A percentile compares a stretch with the other conserved stretches of the same genome.
Evolutionary conservation across 1,139 yeast genomes (phyloP).

Genomic region (Nakaseomyces glabratus): DNA sequence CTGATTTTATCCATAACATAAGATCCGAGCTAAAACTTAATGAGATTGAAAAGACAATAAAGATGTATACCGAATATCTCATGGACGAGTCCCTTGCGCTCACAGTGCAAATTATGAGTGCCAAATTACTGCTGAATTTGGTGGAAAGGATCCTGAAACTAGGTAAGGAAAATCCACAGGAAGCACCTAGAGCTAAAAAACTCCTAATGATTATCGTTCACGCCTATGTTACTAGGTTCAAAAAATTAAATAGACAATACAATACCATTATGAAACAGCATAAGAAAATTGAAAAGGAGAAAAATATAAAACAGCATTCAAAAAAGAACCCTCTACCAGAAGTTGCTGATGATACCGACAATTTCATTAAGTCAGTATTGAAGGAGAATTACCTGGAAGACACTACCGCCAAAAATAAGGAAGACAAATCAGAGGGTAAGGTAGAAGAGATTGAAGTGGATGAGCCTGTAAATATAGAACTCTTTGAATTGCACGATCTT

Average conservation of each 20-base stretch:
- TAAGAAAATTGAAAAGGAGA: slow-evolving; percentile 40
- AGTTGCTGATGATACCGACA: slow-evolving; percentile 23
- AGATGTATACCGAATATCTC: slow-evolving; percentile 69
- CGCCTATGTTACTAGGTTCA: slow-evolving; percentile 78
- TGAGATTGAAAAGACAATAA: slow-evolving; percentile 84
- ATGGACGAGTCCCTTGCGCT: slow-evolving; percentile 78
- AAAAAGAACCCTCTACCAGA: slow-evolving; percentile 17
- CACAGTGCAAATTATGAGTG: slow-evolving; percentile 95
- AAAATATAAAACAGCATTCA: slow-evolving; percentile 18
- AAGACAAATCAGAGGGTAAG: slow-evolving; percentile 5
- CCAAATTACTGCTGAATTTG: slow-evolving; percentile 74
- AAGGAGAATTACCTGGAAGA: slow-evolving; percentile 20
- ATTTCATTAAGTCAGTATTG: slow-evolving; percentile 21
- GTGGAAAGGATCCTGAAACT: slow-evolving; percentile 82
- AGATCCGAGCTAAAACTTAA: slow-evolving; percentile 74
- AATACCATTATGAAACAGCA: slow-evolving; percentile 60
- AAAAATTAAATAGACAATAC: slow-evolving; percentile 63
- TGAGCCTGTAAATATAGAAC: slow-evolving; percentile 31
- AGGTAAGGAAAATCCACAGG: slow-evolving; percentile 51
- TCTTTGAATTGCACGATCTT: slow-evolving; percentile 40
- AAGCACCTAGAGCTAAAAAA: slow-evolving; percentile 67
- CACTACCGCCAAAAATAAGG: slow-evolving; percentile 11
- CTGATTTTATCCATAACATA: slow-evolving; percentile 90
- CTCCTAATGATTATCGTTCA: slow-evolving; percentile 74
- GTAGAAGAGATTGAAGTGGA: slow-evolving; percentile 31